Evolutionary conservation across 2,329 filamentous ascomycete species (phyloP).

Genomic region (Phaeophleospora eucalypticola): DNA sequence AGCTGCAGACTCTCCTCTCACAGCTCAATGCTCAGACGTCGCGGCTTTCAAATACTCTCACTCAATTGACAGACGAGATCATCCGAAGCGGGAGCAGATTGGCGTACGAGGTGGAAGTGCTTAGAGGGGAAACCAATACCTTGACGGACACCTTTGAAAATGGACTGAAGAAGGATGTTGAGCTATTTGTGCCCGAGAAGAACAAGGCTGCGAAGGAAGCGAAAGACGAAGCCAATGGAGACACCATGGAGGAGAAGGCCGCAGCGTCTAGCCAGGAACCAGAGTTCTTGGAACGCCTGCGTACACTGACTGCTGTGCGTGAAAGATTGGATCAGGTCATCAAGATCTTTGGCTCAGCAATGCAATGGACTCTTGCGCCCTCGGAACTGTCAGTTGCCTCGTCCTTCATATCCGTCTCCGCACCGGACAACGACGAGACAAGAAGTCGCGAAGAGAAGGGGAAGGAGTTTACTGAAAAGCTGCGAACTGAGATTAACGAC

Average conservation of each 20-base stretch:
- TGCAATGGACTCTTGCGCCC: constrained; percentile 90
- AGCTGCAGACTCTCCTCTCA: constrained; percentile 78
- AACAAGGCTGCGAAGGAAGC: constrained; percentile 2
- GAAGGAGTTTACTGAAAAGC: constrained; percentile 67
- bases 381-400: constrained; percentile 83
- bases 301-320: constrained; percentile 77
- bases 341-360: constrained; percentile 86
- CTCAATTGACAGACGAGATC: constrained; percentile 91
- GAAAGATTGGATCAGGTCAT: constrained; percentile 84
- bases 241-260: constrained; percentile 35
- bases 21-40: constrained; percentile 86
- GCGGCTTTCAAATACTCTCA: constrained; percentile 73
- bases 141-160: constrained; percentile 74
- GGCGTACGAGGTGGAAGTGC: constrained; percentile 89
- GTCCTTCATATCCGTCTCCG: constrained; percentile 85
- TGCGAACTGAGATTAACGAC: constrained; percentile 67
- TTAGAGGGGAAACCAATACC: constrained; percentile 82
- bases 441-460: constrained; percentile 81
- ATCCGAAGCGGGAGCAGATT: constrained; percentile 80
- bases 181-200: constrained; percentile 56
- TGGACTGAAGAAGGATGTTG: constrained; percentile 65
- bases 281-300: constrained; percentile 68
- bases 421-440: constrained; percentile 52
- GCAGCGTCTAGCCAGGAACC: constrained; percentile 39
- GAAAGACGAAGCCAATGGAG: constrained; percentile 1